A percentile compares a stretch with the other conserved stretches of the same genome.
phyloP scores from a whole-genome alignment of 2,329 filamentous ascomycete species.

The Shiraia bambusicola region DNA sequence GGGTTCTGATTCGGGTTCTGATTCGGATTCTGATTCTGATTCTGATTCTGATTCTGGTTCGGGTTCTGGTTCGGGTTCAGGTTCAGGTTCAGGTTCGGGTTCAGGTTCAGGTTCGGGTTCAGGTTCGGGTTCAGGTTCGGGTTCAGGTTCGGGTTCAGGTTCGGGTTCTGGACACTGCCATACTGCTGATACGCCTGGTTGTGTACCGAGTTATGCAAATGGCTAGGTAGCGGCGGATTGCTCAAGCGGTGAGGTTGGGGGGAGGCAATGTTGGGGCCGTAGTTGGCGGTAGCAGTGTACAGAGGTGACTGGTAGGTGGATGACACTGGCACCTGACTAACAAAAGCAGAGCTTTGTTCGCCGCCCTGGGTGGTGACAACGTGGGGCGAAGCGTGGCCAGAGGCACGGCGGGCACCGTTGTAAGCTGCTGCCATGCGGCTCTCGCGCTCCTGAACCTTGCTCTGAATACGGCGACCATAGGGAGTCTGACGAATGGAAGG shows the following conservation, averaged over 20 bases:
- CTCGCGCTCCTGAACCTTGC: constrained; percentile 72
- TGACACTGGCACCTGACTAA: constrained; percentile 15
- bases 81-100: too few species aligned
- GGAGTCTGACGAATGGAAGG: constrained; percentile 85
- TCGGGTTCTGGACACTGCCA: constrained; percentile 41
- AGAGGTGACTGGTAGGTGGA: constrained; percentile 28
- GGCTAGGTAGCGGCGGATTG: constrained; percentile 40
- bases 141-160: too few species aligned
- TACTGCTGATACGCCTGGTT: constrained; percentile 45
- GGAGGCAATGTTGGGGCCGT: constrained; percentile 39
- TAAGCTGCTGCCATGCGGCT: constrained; percentile 32
- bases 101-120: too few species aligned
- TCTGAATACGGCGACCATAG: constrained; percentile 89
- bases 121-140: too few species aligned
- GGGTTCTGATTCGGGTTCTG: too few species aligned
- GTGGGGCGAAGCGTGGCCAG: constrained; percentile 31
- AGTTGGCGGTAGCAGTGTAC: constrained; percentile 40
- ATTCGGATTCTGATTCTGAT: too few species aligned
- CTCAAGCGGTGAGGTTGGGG: constrained; percentile 40
- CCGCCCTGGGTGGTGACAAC: constrained; percentile 22
- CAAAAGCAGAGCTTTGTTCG: constrained; percentile 21
- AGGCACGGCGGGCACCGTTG: constrained; percentile 30
- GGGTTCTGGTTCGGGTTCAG: too few species aligned
- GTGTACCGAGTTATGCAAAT: constrained; percentile 42
- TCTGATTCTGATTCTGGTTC: too few species aligned